Base-by-base conservation (phyloP, 148 eudicot genomes). In the Rhododendron ovatum region DNA sequence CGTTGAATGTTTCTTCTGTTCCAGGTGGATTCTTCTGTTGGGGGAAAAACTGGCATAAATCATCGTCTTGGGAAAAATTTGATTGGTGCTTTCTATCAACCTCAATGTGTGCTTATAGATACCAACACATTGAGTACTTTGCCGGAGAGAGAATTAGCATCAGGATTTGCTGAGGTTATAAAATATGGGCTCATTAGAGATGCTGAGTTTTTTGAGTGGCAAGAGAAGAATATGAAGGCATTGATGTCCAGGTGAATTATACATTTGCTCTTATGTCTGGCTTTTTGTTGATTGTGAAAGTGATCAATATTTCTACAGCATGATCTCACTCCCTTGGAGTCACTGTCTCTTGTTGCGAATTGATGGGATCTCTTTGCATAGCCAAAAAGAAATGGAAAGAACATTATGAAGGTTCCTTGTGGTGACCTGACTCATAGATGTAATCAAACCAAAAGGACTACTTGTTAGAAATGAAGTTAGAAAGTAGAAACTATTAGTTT, bases 61-160 rank as follows among this genome's bases (percentile, higher is more conserved):
- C 87, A 97, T 84, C 92, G 88, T 9, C 91, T 95, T 65, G 99
- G 99, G 35, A 95, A 97, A 87, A 97, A 97, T 84, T 78, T 97
- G 91, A 95, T 97, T 53, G 99, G 99, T n/a, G 95, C 99, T 80
- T 97, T 95, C 91, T 95, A 97, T 91, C 99, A 97, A 91, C 98
- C 99, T 82, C 98, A 97, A 73, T 93, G 98, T 89, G 99, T 97
- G 81, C 98, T 97, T 30, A 87, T 97, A 76, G 98, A 96, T 89
- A 95, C 96, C 9, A 92, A 95, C 89, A 94, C 99, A 17, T 86
- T 97, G 85, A 91, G 92, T 87, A 95, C 99, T 35, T 92, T 95
- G 81, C 99, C 98, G n/a, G 98, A 94, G 57, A 93, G 99, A 86
- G 98, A 97, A 89, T 83, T 95, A 87, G 98, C 98, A 83, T 97